These are phyloP conservation scores for Verticillium tricorpus DNA, from an alignment of 2,329 filamentous ascomycete species.

Conservation along the genomic window DNA sequence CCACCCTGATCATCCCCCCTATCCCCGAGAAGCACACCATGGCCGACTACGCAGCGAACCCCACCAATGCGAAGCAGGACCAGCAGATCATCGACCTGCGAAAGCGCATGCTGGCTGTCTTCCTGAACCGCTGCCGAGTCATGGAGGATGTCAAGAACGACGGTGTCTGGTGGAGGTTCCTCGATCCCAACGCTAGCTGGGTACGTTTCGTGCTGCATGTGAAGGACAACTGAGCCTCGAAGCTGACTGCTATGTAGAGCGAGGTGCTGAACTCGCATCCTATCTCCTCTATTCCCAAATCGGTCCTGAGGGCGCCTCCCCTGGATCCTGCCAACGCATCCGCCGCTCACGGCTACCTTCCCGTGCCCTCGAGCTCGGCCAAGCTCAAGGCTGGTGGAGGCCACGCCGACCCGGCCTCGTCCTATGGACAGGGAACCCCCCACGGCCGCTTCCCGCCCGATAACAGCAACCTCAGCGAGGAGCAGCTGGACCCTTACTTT, in stretches of 20 bases:
- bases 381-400: conserved; percentile 63
- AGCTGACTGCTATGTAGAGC: conserved; percentile 51
- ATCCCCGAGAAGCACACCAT: conserved; percentile 99
- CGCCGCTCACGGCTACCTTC: conserved; percentile 79
- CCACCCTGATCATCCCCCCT: conserved; percentile 90
- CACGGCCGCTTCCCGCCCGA: conserved; percentile 81
- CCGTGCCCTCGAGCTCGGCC: conserved; percentile 77
- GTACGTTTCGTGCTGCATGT: conserved; percentile 41
- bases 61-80: conserved; percentile 96
- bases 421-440: conserved; percentile 42
- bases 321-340: conserved; percentile 91
- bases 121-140: conserved; percentile 84
- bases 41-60: conserved; percentile 97
- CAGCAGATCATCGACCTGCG: conserved; percentile 93
- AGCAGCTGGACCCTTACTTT: conserved; percentile 94
- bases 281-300: conserved; percentile 87
- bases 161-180: conserved; percentile 95
- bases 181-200: conserved; percentile 98
- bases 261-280: conserved; percentile 94
- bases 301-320: conserved; percentile 90
- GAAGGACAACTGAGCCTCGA: not conserved
- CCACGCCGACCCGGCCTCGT: conserved; percentile 28
- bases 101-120: conserved; percentile 95
- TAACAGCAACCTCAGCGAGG: conserved; percentile 70
- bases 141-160: conserved; percentile 93